A percentile compares a stretch with the other conserved stretches of the same genome.
These are phyloP conservation scores for Tolypocladium ophioglossoides DNA, from an alignment of 2,329 filamentous ascomycete genomes.

Conservation along the genomic window DNA sequence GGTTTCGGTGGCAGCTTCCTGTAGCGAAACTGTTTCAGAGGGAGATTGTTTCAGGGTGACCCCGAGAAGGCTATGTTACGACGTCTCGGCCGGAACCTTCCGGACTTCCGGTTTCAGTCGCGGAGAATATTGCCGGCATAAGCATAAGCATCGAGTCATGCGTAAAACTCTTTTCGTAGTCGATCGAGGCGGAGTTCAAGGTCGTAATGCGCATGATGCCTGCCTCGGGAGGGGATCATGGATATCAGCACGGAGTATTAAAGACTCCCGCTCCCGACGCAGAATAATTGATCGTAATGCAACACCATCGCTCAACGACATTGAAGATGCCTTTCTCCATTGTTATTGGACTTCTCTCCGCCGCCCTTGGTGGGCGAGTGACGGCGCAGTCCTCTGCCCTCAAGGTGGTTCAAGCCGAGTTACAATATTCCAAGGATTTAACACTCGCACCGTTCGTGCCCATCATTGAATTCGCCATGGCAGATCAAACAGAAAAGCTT, in stretches of 20 bases:
- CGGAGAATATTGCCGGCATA: background rate
- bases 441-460: background rate
- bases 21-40: no score
- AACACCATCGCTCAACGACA: background rate
- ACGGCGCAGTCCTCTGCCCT: background rate
- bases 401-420: background rate
- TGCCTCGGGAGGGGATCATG: background rate
- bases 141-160: background rate
- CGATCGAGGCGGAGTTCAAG: background rate
- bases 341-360: background rate
- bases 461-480: slow-evolving; percentile 1
- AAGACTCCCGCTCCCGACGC: background rate
- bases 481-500: background rate
- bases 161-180: background rate
- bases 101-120: background rate
- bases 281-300: background rate
- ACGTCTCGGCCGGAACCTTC: background rate
- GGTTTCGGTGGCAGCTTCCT: no score
- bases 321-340: background rate
- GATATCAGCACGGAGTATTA: background rate
- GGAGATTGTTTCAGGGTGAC: background rate
- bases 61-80: background rate
- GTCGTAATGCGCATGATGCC: background rate
- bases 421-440: background rate
- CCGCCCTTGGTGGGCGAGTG: background rate